Conservation (phyloP, 108 stramenopile genomes). For the Hondaea fermentalgiana region DNA sequence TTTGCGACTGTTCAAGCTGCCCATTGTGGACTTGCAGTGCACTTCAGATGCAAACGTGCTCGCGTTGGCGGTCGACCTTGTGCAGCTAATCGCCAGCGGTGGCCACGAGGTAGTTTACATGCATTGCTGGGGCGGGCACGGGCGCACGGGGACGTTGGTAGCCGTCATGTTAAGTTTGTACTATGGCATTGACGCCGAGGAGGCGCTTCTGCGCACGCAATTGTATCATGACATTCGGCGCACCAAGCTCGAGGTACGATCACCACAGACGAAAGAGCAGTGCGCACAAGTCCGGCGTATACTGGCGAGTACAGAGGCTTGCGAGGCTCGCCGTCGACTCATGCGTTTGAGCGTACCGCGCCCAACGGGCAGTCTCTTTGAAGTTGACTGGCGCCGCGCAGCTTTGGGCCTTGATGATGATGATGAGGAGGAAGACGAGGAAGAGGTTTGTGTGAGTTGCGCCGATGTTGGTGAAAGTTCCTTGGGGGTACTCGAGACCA, state of each 20-base stretch:
- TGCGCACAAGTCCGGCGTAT: conserved; percentile 40
- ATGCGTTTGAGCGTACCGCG: neutral
- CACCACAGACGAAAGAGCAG: conserved; percentile 50
- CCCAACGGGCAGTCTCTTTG: neutral
- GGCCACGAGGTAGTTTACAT: conserved; percentile 43
- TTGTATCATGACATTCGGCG: conserved; percentile 47
- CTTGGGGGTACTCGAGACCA: too few species aligned
- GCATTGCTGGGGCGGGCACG: conserved; percentile 57
- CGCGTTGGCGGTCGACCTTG: conserved; percentile 29
- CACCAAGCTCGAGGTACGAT: conserved; percentile 42
- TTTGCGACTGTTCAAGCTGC: conserved; percentile 37
- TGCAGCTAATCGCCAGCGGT: conserved; percentile 13
- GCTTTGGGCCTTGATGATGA: too few species aligned
- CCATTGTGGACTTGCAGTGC: conserved; percentile 47
- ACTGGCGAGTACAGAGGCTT: neutral
- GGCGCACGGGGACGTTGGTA: conserved; percentile 50
- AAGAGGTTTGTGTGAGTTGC: too few species aligned
- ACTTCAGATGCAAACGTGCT: conserved; percentile 41
- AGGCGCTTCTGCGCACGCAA: conserved; percentile 44
- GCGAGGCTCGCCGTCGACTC: neutral
- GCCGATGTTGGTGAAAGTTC: too few species aligned
- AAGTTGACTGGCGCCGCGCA: neutral
- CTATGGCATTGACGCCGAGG: conserved; percentile 33
- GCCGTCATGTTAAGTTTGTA: conserved; percentile 51
- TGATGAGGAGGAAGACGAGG: too few species aligned